phyloP scores from a whole-genome alignment of 306 rosid species.

The Boehmeria nivea region DNA sequence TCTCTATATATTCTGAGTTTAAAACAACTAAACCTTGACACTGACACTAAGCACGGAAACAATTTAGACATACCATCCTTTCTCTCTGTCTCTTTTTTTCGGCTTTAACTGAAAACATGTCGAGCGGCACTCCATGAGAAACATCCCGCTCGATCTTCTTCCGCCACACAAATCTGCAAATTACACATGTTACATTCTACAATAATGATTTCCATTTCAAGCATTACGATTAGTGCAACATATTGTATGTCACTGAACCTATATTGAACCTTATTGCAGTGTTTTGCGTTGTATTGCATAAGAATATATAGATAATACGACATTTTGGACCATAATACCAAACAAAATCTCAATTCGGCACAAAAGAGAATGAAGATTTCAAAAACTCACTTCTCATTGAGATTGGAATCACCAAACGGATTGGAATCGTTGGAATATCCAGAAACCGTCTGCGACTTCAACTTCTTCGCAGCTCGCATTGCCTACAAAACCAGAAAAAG shows the following conservation, averaged over 20 bases:
- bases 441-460: slow-evolving; percentile 59
- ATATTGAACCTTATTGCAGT: too few species aligned
- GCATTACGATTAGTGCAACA: too few species aligned
- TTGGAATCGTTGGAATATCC: slow-evolving; percentile 89
- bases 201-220: neutral
- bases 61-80: slow-evolving; percentile 62
- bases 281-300: too few species aligned
- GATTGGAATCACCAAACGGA: slow-evolving; percentile 94
- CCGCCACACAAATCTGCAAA: slow-evolving; percentile 88
- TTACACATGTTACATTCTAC: slow-evolving; percentile 3
- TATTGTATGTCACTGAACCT: too few species aligned
- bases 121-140: slow-evolving; percentile 60
- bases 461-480: slow-evolving; percentile 55
- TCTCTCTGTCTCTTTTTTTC: slow-evolving; percentile 75
- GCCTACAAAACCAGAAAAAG: slow-evolving; percentile 35
- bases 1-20: too few species aligned
- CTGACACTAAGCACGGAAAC: too few species aligned
- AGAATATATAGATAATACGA: too few species aligned
- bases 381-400: slow-evolving; percentile 59
- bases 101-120: slow-evolving; percentile 58
- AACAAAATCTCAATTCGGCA: too few species aligned
- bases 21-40: too few species aligned
- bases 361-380: too few species aligned
- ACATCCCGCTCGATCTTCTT: slow-evolving; percentile 97
- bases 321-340: too few species aligned